These are phyloP conservation scores for Teunomyces gatunensis DNA, from an alignment of 805 yeast genomes.

Conservation along the genomic window DNA sequence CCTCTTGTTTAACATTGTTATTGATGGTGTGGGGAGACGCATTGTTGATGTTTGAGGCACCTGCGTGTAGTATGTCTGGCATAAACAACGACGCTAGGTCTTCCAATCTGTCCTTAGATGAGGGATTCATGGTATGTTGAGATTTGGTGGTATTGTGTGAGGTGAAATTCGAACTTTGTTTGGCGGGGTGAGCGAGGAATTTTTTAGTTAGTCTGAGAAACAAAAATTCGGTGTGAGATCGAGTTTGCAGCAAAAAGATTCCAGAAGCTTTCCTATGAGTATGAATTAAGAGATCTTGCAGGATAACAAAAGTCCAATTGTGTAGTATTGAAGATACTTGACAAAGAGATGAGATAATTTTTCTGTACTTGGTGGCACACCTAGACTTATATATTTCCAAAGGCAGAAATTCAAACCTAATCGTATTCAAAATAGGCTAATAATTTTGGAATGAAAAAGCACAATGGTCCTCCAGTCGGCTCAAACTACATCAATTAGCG, in stretches of 20 bases:
- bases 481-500: constrained; percentile 2
- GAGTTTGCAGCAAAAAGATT: constrained; percentile 3
- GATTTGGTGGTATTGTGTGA: background rate
- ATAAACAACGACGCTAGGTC: constrained; percentile 42
- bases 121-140: background rate
- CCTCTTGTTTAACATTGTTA: constrained; percentile 12
- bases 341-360: background rate
- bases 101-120: constrained; percentile 21
- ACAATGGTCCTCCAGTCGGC: constrained; percentile 3
- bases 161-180: background rate
- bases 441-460: background rate
- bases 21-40: constrained; percentile 4
- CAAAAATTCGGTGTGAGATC: background rate
- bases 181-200: constrained; percentile 5
- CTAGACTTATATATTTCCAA: background rate
- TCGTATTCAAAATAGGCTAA: constrained; percentile 4
- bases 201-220: background rate
- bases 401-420: background rate
- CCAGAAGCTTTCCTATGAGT: background rate
- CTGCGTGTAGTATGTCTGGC: constrained; percentile 35
- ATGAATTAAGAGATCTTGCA: background rate
- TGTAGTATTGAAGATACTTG: background rate
- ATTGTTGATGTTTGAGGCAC: constrained; percentile 10
- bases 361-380: background rate
- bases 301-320: background rate